A percentile compares a stretch with the other conserved stretches of the same genome.
Evolutionary conservation across 2,329 filamentous ascomycete genomes (phyloP).

Genomic region (Pseudocercospora pini-densiflorae): DNA sequence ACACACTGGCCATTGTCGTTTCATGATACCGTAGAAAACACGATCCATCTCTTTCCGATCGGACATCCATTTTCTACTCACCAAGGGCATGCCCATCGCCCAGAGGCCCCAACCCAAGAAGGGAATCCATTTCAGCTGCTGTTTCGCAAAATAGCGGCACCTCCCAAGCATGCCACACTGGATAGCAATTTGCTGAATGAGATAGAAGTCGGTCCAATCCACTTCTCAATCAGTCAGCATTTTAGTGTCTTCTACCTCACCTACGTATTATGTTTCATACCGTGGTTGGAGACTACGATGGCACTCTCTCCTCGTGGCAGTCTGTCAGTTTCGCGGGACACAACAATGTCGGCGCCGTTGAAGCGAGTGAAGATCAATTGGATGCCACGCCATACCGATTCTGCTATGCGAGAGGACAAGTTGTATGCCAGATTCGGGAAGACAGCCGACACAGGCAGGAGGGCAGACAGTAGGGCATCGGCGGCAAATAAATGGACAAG

Average conservation of each 20-base stretch:
- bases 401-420: conserved; percentile 60
- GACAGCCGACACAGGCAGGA: conserved; percentile 40
- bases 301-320: conserved; percentile 62
- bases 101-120: conserved; percentile 68
- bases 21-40: conserved; percentile 60
- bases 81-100: conserved; percentile 68
- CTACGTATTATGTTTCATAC: background rate
- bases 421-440: conserved; percentile 58
- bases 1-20: conserved; percentile 62
- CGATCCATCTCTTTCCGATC: conserved; percentile 62
- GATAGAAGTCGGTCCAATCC: conserved; percentile 67
- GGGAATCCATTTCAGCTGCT: conserved; percentile 62
- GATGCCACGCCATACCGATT: conserved; percentile 61
- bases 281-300: conserved; percentile 64
- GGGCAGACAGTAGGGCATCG: conserved; percentile 50
- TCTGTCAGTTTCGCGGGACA: conserved; percentile 53
- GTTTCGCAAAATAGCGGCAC: conserved; percentile 67
- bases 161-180: conserved; percentile 63
- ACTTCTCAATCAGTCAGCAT: conserved; percentile 37
- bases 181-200: conserved; percentile 63
- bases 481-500: conserved; percentile 57
- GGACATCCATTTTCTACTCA: conserved; percentile 63
- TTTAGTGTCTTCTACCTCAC: background rate
- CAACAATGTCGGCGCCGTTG: conserved; percentile 60
- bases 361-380: conserved; percentile 60